phyloP scores from a whole-genome alignment of 1,139 yeast genomes.

The Saccharomyces pastorianus region DNA sequence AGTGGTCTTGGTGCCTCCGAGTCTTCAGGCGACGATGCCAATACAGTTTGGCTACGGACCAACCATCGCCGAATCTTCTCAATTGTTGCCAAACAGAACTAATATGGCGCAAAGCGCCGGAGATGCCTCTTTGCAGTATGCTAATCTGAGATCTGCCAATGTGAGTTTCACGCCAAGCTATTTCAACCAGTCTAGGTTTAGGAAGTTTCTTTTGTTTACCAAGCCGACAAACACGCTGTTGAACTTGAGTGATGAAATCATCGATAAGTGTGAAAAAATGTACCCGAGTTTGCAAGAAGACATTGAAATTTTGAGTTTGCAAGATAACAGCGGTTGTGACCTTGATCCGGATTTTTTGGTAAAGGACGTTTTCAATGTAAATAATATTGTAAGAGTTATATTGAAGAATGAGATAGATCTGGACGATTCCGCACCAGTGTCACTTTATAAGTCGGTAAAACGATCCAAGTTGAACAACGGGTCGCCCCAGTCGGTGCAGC shows the following conservation, averaged over 20 bases:
- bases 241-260: slow-evolving; percentile 45
- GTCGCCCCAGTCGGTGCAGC: slow-evolving; percentile 5
- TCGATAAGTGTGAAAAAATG: slow-evolving; percentile 45
- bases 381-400: slow-evolving; percentile 49
- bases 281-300: slow-evolving; percentile 44
- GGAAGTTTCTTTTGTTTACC: slow-evolving; percentile 58
- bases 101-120: background rate
- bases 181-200: slow-evolving; percentile 20
- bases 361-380: slow-evolving; percentile 49
- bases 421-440: slow-evolving; percentile 10
- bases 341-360: slow-evolving; percentile 67
- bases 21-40: slow-evolving; percentile 5
- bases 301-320: slow-evolving; percentile 48
- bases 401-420: slow-evolving; percentile 37
- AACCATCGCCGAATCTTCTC: slow-evolving; percentile 5
- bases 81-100: slow-evolving; percentile 6
- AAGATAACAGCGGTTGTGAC: slow-evolving; percentile 60
- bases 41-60: slow-evolving; percentile 3
- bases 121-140: slow-evolving; percentile 2
- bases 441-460: slow-evolving; percentile 15
- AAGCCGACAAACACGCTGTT: slow-evolving; percentile 38
- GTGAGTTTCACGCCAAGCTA: background rate
- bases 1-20: slow-evolving; percentile 25
- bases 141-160: background rate
- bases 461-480: slow-evolving; percentile 22